Evolutionary conservation across 148 eudicot genomes (phyloP).

Genomic region (Fagopyrum tataricum): DNA sequence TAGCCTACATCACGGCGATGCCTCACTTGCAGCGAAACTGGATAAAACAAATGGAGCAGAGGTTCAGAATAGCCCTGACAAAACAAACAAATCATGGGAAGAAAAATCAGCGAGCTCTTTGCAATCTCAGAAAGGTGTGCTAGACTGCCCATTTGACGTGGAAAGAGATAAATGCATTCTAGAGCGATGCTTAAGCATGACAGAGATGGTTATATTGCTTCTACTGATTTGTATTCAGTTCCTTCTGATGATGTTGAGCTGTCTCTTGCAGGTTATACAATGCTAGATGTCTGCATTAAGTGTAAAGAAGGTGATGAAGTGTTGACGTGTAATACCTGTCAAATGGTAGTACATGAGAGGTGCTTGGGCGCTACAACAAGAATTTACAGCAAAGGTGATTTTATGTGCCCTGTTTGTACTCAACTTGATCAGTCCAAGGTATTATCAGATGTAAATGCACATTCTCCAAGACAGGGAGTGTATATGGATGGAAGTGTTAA

Average conservation of each 20-base stretch:
- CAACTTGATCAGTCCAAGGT: slow-evolving; percentile 13
- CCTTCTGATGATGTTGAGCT: not conserved
- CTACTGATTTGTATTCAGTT: not conserved
- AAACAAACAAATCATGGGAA: not conserved
- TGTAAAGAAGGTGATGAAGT: slow-evolving; percentile 57
- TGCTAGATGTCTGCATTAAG: slow-evolving; percentile 47
- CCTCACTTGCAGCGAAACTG: slow-evolving; percentile 18
- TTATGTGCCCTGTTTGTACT: slow-evolving; percentile 79
- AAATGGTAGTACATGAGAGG: slow-evolving; percentile 49
- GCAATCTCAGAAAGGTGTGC: not conserved
- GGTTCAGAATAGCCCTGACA: not conserved
- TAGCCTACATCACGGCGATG: slow-evolving; percentile 36
- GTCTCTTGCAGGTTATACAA: slow-evolving; percentile 25
- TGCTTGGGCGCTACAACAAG: slow-evolving; percentile 45
- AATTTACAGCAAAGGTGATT: slow-evolving; percentile 43
- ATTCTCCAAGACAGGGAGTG: slow-evolving; percentile 18
- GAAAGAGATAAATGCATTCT: not conserved
- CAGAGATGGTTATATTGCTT: slow-evolving; percentile 13
- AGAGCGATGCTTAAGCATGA: slow-evolving; percentile 36
- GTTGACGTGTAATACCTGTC: slow-evolving; percentile 57
- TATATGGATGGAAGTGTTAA: not conserved
- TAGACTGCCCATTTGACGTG: not conserved
- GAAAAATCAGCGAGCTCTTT: not conserved
- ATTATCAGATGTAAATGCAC: slow-evolving; percentile 14
- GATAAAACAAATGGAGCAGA: not conserved